Evolutionary conservation across 1,139 yeast species (phyloP), one percentile per base, ranked within the genome.

Genomic region (Lizanozyma gosingica): DNA sequence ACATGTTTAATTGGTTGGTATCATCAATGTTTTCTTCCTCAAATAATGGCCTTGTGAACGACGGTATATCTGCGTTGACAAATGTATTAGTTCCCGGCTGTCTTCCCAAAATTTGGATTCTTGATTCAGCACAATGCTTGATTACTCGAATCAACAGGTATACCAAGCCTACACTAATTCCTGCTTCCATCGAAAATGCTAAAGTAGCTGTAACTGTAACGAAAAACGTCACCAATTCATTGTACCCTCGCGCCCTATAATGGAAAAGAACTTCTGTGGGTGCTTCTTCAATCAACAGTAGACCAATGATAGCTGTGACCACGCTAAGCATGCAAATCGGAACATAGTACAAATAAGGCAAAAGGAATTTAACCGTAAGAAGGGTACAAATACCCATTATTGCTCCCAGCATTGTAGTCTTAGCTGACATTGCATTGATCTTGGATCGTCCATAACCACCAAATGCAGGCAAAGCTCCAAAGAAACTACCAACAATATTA

Each of bases 371-470:
- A 1, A 85, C 76, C 3, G 88, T 79, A 14, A 85, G 49, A 36
- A 88, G 58, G 0, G 97, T 82, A 14, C 81, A 70, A 1, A 76
- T 27, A 0, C 95, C 94, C 81, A 90, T 83, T 4, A 86, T 75
- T 2, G 80, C 78, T 0, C 95, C 95, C 36, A 94, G 77, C 60
- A 83, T 67, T 4, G 94, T 92, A 0, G 96, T 84, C 48, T 78
- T 78, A 0, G 95, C 97, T 9, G 92, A 80, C 37, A 87, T 67
- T 1, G 92, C 85, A 60, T 92, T 92, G 43, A 92, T 80, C 53
- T 85, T 90, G 33, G 94, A 82, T 55, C 98, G 73, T 1, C 97
- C 97, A 55, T 92, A 92, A 0, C 98, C 97, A 2, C 98, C 98
- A 68, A 90, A 90, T 1, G 95, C 80, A 0, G 98, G 97, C 14